Conservation (phyloP, 2,329 filamentous ascomycete genomes). For the Plenodomus lindquistii region DNA sequence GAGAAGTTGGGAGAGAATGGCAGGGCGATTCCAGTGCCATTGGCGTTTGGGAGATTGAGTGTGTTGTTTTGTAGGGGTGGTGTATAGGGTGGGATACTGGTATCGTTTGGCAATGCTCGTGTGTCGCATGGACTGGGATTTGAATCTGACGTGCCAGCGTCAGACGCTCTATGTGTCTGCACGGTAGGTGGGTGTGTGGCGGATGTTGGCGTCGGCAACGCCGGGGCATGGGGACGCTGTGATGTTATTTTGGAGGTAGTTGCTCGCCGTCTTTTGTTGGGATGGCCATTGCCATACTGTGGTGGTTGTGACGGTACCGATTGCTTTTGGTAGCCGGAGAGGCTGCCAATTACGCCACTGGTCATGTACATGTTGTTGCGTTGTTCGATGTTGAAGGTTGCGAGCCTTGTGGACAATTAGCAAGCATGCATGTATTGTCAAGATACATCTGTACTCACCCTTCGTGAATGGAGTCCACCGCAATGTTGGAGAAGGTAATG, state of each 20-base stretch:
- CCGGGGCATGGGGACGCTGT: slow-evolving; percentile 23
- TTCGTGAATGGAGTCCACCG: slow-evolving; percentile 64
- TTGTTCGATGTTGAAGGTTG: slow-evolving; percentile 43
- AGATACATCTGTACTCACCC: slow-evolving; percentile 50
- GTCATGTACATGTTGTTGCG: slow-evolving; percentile 45
- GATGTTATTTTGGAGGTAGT: slow-evolving; percentile 30
- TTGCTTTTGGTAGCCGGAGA: slow-evolving; percentile 32
- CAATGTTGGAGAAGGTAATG: slow-evolving; percentile 69
- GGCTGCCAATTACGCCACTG: slow-evolving; percentile 30
- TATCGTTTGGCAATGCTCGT: slow-evolving; percentile 22
- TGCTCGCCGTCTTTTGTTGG: slow-evolving; percentile 42
- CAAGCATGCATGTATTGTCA: background rate
- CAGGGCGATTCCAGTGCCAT: slow-evolving; percentile 30
- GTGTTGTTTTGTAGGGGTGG: slow-evolving; percentile 27
- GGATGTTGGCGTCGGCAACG: slow-evolving; percentile 37
- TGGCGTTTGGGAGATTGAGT: slow-evolving; percentile 19
- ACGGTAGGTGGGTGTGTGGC: slow-evolving; percentile 29
- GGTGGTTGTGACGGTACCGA: slow-evolving; percentile 24
- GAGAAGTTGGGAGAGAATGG: slow-evolving; percentile 50
- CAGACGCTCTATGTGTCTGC: slow-evolving; percentile 22
- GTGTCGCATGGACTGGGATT: slow-evolving; percentile 28
- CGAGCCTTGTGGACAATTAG: slow-evolving; percentile 28
- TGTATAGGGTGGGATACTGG: slow-evolving; percentile 32
- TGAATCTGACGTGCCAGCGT: slow-evolving; percentile 27
- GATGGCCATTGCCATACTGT: slow-evolving; percentile 35